Conservation (phyloP, 768 basidiomycete genomes). For the Hygrocybe coccinea region DNA sequence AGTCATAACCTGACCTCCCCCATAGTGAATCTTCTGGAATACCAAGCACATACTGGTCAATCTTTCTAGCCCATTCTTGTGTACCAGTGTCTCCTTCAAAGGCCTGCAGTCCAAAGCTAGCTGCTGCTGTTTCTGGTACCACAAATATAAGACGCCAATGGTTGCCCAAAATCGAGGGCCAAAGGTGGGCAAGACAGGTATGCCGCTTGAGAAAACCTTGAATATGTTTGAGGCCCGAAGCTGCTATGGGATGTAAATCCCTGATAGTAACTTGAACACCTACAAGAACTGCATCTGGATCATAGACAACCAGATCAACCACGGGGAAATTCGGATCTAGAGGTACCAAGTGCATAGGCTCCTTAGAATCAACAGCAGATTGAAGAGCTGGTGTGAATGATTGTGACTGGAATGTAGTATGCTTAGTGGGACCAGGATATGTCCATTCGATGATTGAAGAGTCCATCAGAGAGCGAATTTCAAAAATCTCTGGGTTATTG, state of each 20-base stretch:
- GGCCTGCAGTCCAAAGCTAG: background rate
- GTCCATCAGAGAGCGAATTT: background rate
- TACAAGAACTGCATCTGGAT: background rate
- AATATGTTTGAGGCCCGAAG: background rate
- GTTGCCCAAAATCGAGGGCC: background rate
- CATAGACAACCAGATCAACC: background rate
- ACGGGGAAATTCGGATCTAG: constrained; percentile 1
- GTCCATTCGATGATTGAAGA: background rate
- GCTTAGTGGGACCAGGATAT: background rate
- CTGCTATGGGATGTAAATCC: background rate
- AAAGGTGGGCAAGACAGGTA: background rate
- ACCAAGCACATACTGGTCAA: constrained; percentile 2
- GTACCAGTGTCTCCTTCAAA: background rate
- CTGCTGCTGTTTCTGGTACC: background rate
- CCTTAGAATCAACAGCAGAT: background rate
- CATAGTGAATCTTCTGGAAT: background rate
- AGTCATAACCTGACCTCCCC: too few relatives aligned
- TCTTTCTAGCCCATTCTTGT: background rate
- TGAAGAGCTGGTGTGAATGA: background rate
- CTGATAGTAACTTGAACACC: background rate
- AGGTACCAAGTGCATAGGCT: constrained; percentile 1
- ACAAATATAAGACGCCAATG: constrained; percentile 2
- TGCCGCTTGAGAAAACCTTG: background rate
- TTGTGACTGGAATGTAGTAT: background rate
- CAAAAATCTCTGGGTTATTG: background rate